Evolutionary conservation across 495 filamentous ascomycete genomes (phyloP).

Genomic region (Penicilliopsis zonata): DNA sequence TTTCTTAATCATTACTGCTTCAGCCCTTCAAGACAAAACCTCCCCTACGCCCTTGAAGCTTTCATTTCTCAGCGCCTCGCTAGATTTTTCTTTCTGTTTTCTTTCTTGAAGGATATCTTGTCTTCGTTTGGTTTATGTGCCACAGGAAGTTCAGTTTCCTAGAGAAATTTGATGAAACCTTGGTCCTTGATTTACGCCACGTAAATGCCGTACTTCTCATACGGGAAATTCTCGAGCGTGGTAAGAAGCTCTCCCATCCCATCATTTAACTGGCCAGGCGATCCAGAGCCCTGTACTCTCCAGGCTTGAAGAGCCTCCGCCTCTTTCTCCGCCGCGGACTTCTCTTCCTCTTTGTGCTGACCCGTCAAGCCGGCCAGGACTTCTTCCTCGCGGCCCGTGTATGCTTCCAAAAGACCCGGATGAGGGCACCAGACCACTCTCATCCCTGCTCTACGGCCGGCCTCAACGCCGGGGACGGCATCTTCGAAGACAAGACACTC

Average conservation of each 20-base stretch:
- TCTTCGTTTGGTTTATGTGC: too few species aligned
- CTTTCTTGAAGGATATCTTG: background rate
- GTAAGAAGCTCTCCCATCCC: conserved; percentile 56
- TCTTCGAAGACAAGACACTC: conserved; percentile 98
- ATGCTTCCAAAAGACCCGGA: conserved; percentile 62
- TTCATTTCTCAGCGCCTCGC: too few species aligned
- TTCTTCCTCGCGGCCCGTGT: conserved; percentile 60
- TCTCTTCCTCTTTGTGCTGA: conserved; percentile 46
- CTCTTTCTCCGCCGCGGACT: conserved; percentile 29
- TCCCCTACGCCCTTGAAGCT: too few species aligned
- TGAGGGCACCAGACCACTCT: conserved; percentile 90
- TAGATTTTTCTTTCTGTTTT: too few species aligned
- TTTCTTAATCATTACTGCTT: too few species aligned
- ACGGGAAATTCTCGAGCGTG: conserved; percentile 61
- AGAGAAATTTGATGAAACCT: too few species aligned
- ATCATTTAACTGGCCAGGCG: conserved; percentile 47
- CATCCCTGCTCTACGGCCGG: conserved; percentile 88
- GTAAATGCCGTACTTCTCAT: conserved; percentile 55
- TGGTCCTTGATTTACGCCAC: conserved; percentile 8
- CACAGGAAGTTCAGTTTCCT: too few species aligned
- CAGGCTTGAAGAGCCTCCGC: conserved; percentile 28
- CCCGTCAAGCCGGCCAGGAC: conserved; percentile 77
- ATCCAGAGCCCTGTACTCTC: conserved; percentile 33
- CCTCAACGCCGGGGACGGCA: conserved; percentile 82
- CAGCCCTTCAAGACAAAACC: too few species aligned